Percentiles rank a stretch among this genome's conserved stretches.
phyloP scores from a whole-genome alignment of 176 grass and related monocot genomes.

The Metroxylon sagu region DNA sequence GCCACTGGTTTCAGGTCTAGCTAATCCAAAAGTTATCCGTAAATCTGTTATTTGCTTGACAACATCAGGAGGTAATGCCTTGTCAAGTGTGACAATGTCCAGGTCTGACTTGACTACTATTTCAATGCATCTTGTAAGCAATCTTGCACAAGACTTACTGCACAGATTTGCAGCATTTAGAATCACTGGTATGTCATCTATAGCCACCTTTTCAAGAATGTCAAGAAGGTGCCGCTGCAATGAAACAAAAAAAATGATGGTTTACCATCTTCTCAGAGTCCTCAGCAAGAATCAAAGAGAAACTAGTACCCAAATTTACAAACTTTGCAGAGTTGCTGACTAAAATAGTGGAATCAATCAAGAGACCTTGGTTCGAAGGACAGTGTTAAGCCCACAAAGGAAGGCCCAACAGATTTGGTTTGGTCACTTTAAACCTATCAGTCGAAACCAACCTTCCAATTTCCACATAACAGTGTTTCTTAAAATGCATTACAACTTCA shows the following conservation, averaged over 20 bases:
- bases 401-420: no score
- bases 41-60: slow-evolving; percentile 50
- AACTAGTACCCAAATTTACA: no score
- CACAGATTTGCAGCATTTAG: slow-evolving; percentile 68
- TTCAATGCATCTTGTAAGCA: slow-evolving; percentile 58
- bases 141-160: slow-evolving; percentile 40
- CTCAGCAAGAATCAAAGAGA: no score
- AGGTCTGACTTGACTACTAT: slow-evolving; percentile 53
- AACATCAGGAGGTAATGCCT: slow-evolving; percentile 41
- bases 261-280: not conserved
- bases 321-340: no score
- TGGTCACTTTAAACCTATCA: no score
- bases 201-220: slow-evolving; percentile 59
- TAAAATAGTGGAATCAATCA: no score
- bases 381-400: no score
- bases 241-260: not conserved
- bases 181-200: slow-evolving; percentile 61
- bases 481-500: no score
- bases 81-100: slow-evolving; percentile 70
- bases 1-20: slow-evolving; percentile 27
- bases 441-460: no score
- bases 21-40: slow-evolving; percentile 38
- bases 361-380: no score
- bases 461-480: no score
- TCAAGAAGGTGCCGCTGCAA: slow-evolving; percentile 79